These are phyloP conservation scores for Solanum raphanifolium DNA, from an alignment of 257 asterid genomes.

Conservation along the genomic window DNA sequence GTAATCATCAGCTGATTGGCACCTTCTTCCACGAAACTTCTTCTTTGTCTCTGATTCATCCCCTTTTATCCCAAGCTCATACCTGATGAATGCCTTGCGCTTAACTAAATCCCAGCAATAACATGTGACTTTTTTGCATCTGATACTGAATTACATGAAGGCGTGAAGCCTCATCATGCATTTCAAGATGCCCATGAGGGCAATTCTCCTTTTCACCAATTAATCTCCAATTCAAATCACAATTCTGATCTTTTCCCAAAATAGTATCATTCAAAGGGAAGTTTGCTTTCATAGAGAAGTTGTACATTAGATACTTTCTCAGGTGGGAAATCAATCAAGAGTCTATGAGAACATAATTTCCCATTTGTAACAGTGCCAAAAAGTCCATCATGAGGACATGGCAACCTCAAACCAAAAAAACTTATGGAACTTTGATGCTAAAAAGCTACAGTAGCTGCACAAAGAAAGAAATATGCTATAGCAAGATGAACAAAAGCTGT, in stretches of 20 bases:
- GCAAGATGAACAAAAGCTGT: slow-evolving; percentile 84
- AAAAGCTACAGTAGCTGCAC: slow-evolving; percentile 58
- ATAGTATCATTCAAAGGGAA: slow-evolving; percentile 42
- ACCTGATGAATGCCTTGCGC: neutral
- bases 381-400: slow-evolving; percentile 62
- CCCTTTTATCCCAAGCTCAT: slow-evolving; percentile 33
- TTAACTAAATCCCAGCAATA: slow-evolving; percentile 5
- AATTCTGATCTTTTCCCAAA: slow-evolving; percentile 8
- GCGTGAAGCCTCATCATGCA: slow-evolving; percentile 33
- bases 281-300: slow-evolving; percentile 30
- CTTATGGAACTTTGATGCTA: slow-evolving; percentile 48
- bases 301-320: slow-evolving; percentile 49
- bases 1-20: slow-evolving; percentile 15
- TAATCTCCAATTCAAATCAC: slow-evolving; percentile 10
- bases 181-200: slow-evolving; percentile 19
- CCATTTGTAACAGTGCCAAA: slow-evolving; percentile 21
- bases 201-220: slow-evolving; percentile 19
- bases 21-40: slow-evolving; percentile 26
- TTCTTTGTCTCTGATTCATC: slow-evolving; percentile 31
- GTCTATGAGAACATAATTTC: slow-evolving; percentile 34
- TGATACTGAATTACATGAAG: slow-evolving; percentile 45
- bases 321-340: slow-evolving; percentile 51
- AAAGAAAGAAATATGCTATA: slow-evolving; percentile 54
- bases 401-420: slow-evolving; percentile 41
- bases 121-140: slow-evolving; percentile 26